Evolutionary conservation across 1,139 yeast genomes (phyloP), one percentile per base, ranked within the genome.

Genomic region (Blastobotrys malaysiensis): DNA sequence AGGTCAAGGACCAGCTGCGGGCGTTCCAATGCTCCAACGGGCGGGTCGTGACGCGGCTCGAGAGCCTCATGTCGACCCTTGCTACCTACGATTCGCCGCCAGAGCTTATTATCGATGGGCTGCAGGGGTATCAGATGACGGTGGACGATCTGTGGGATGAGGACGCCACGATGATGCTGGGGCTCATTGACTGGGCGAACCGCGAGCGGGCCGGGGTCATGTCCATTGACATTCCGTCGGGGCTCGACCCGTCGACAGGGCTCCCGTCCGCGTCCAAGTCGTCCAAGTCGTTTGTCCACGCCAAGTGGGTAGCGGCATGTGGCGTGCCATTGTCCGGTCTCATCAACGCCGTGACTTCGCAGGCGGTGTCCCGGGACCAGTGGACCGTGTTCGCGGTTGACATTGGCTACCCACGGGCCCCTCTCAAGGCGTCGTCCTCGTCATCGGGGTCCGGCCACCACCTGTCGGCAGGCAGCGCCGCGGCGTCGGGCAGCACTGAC

Each of bases 161-260:
- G 51, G 85, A 81, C 55, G 70, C 78, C 26, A 66, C 72, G 26
- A 69, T 70, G 4, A 79, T 81, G n/a, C 62, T 65, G 7, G 65
- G 71, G n/a, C 63, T 86, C 21, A 77, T 88, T 26, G 71, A 71
- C 16, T 90, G 97, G 96, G 81, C 87, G 58, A 73, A 73, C 50
- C 78, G 78, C n/a, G 59, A 59, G 66, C 72, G 73, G 48, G 72
- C 78, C 7, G 78, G 81, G 50, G 72, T 84, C 13, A 73, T 88
- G 74, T 86, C 96, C 0, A 69, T 90, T 24, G 96, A 89, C 64
- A 80, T 88, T 36, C 95, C 96, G 2, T 80, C 91, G 0, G 97
- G 97, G 6, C 75, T 87, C 46, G 96, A 89, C 65, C 86, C 95
- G 7, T 88, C 95, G 3, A 83, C 95, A 0, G 97, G 96, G 7